Base-by-base conservation (phyloP, 2,329 filamentous ascomycete genomes). In the Aspergillus ustus region DNA sequence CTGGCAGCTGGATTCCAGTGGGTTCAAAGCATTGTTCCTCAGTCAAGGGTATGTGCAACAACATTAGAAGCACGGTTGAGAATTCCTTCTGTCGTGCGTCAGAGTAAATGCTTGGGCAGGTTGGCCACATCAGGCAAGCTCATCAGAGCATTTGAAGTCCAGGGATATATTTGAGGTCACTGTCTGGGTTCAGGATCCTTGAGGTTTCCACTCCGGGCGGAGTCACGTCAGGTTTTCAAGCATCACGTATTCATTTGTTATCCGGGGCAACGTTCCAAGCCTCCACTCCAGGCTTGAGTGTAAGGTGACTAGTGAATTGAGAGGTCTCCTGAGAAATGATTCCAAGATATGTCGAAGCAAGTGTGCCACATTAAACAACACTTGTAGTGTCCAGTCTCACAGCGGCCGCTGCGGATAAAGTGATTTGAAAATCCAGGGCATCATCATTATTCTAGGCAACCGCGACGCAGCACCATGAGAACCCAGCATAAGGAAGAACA, bases 341-440 rank as follows among this genome's bases (percentile, higher is more conserved):
- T 68, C 67, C 67, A 58, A 57, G 49, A 34, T 62, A 34, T 62
- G 65, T 69, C 62, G 60, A 64, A 61, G 53, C 50, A 60, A 65
- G 73, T 70, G 72, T 75, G 75, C 72, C 74, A 69, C 74, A 78
- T 78, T 73, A 78, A 75, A 71, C 73, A 75, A 66, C 76, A 77
- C 72, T 77, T 70, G 69, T 63, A 71, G 71, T 73, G 72, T 71
- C 71, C 69, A 71, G 63, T 71, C 65, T 66, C 66, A 66, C 72
- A 73, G 75, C 74, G 73, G 74, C 53, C 66, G 73, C 71, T 70
- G 66, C 62, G 64, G 67, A 69, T 59, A 34, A 37, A 57, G 29
- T 54, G 50, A 40, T 54, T 17, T 40, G 34, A 40, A 40, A 40
- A 40, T 40, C 34, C 46, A 52, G 4, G 52, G 51, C 46, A 45